Base-by-base conservation (phyloP, 2,329 filamentous ascomycete species). In the Pezicula carpinea region DNA sequence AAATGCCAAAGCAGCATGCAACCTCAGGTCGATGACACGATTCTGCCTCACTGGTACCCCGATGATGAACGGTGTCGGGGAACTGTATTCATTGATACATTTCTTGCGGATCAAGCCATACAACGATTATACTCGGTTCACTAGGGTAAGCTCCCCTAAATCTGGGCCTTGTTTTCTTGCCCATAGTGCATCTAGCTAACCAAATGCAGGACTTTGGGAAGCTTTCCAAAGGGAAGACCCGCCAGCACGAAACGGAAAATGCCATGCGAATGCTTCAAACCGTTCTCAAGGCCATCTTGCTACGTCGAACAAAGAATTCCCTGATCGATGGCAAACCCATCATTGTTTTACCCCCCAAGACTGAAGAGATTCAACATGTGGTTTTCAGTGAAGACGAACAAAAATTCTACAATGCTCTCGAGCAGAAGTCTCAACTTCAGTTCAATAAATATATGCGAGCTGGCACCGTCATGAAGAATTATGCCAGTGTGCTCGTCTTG, bases 61-160 rank as follows among this genome's bases (percentile, higher is more conserved):
- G 0, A 90, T 92, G 85, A 93, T 93, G 85, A 96, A 96, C 57
- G 81, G 76, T 11, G 80, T 92, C 3, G 72, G 79, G 19, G 91
- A 96, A 58, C 72, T 95, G 3, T 90, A 80, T 59, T 87, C 89
- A 1, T 69, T 95, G 17, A 73, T 96, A 38, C 77, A 79, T 2
- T 96, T 95, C 59, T 72, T 95, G 14, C 74, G 76, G 2, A 91
- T 95, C 60, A 76, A 76, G 50, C 89, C 89, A 2, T 95, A 93
- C 64, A 79, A 77, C 56, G 71, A 78, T 13, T 77, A 77, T 68
- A 69, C 77, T 0, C 68, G 70, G 18, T 95, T 95, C 63, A 75
- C 75, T 35, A 53, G 58, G 47, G 75, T 79, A 66, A 62, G 72
- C 66, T 18, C 18, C 41, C 17, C 26, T 11, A 29, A 29, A 22